Evolutionary conservation across 805 yeast species (phyloP), one percentile per base, ranked within the genome.

Genomic region (Dipodascus geniculatus): DNA sequence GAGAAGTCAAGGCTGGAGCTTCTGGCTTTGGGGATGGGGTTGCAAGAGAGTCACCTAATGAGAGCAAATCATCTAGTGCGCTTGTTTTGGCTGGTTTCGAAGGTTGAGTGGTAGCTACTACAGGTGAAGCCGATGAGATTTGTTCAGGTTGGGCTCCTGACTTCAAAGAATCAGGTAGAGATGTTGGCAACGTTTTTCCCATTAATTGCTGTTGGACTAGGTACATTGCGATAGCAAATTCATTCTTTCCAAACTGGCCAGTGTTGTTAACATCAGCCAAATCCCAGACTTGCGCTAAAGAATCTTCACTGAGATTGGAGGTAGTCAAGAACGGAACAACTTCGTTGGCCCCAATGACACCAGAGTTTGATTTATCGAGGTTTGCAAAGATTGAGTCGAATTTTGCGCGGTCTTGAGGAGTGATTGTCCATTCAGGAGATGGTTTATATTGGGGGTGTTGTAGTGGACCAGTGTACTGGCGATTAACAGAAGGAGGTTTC

Each of bases 141-240:
- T 11, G 8, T 14, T 22, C 42, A 11, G 51, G 51, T 51, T 58
- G 57, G 1, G 55, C 48, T 51, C 60, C 52, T 55, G 48, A 2
- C 24, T 80, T 63, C 60, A 90, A 72, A 23, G 80, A 74, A 19
- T 77, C 77, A 1, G 96, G 96, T 22, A 89, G 79, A 14, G 82
- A 77, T 55, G 80, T 80, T 1, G 99, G 98, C 58, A 93, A 74
- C 23, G 78, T 81, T 38, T 73, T 74, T 19, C 98, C 98, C 1
- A 85, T 77, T 55, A 90, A 74, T 62, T 79, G 84, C 68, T 84
- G 86, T 69, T 89, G 95, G 6, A 93, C 93, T 59, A 93, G 77
- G 65, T 83, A 91, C 87, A 93, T 84, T 17, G 98, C 97, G 64
- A 93, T 83, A 2, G 95, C 82, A 67, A 93, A 93, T 67, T 93